Conservation (phyloP, 1,284 basidiomycete genomes). For the Marasmius tenuissimus region DNA sequence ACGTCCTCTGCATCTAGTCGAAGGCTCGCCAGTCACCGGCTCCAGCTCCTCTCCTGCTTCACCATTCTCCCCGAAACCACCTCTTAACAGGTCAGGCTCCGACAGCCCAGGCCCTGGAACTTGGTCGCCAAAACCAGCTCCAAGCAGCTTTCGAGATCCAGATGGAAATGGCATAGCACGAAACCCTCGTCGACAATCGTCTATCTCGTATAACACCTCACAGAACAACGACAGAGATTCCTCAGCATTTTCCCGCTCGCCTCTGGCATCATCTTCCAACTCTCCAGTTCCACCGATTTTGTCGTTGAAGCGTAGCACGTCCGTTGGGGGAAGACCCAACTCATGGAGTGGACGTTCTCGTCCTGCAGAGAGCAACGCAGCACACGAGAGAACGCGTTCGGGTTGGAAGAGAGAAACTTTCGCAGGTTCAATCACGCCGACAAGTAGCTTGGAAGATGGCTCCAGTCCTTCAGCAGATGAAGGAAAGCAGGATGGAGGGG, state of each 20-base stretch:
- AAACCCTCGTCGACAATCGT: background rate
- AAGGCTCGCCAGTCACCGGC: background rate
- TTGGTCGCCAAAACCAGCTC: background rate
- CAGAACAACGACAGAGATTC: background rate
- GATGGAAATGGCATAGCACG: background rate
- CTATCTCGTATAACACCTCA: background rate
- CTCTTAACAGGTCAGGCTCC: too few relatives aligned
- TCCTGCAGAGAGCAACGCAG: too few relatives aligned
- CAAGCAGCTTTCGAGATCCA: background rate
- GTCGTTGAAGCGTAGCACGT: too few relatives aligned
- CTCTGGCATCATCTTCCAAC: background rate
- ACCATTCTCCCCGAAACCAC: background rate
- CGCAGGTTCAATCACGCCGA: too few relatives aligned
- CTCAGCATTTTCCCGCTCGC: background rate
- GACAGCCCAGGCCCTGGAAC: too few relatives aligned
- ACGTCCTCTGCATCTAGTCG: background rate
- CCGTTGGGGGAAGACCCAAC: background rate
- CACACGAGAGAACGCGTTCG: too few relatives aligned
- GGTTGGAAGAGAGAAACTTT: too few relatives aligned
- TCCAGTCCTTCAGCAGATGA: background rate
- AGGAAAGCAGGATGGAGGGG: slow-evolving; percentile 3
- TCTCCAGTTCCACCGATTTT: too few relatives aligned
- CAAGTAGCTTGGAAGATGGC: background rate
- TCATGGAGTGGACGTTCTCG: background rate
- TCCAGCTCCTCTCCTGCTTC: background rate